phyloP scores from a whole-genome alignment of 495 filamentous ascomycete genomes.

The Cenococcum geophilum region DNA sequence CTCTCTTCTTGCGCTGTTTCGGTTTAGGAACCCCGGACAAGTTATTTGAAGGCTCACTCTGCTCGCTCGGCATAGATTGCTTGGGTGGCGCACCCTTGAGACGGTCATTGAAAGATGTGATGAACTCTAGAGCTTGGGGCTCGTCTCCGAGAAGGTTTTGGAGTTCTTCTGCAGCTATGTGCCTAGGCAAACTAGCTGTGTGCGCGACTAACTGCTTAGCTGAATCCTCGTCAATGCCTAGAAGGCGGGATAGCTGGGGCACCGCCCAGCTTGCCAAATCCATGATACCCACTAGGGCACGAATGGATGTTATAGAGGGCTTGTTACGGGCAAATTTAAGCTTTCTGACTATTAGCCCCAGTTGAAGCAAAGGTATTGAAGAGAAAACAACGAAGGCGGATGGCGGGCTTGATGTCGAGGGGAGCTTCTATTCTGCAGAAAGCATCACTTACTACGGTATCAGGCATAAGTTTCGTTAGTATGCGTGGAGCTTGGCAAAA shows the following conservation, averaged over 20 bases:
- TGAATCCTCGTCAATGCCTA: slow-evolving; percentile 78
- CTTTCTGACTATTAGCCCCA: neutral
- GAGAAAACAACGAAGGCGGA: too few relatives aligned
- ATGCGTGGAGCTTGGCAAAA: too few relatives aligned
- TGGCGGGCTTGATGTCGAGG: neutral
- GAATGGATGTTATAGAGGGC: neutral
- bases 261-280: slow-evolving; percentile 46
- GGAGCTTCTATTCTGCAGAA: too few relatives aligned
- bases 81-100: slow-evolving; percentile 46
- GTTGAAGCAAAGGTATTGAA: neutral
- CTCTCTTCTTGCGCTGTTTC: slow-evolving; percentile 53
- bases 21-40: slow-evolving; percentile 32
- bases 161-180: slow-evolving; percentile 73
- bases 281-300: slow-evolving; percentile 14
- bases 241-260: slow-evolving; percentile 64
- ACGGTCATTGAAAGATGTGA: slow-evolving; percentile 73
- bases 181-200: slow-evolving; percentile 61
- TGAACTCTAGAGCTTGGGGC: slow-evolving; percentile 79
- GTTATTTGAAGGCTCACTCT: slow-evolving; percentile 26
- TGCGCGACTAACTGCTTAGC: slow-evolving; percentile 78
- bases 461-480: too few relatives aligned
- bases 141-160: slow-evolving; percentile 85
- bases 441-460: too few relatives aligned
- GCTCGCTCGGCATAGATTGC: slow-evolving; percentile 27
- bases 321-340: neutral